Base-by-base conservation (phyloP, 208 protist genomes). In the Trypanosoma vivax region DNA sequence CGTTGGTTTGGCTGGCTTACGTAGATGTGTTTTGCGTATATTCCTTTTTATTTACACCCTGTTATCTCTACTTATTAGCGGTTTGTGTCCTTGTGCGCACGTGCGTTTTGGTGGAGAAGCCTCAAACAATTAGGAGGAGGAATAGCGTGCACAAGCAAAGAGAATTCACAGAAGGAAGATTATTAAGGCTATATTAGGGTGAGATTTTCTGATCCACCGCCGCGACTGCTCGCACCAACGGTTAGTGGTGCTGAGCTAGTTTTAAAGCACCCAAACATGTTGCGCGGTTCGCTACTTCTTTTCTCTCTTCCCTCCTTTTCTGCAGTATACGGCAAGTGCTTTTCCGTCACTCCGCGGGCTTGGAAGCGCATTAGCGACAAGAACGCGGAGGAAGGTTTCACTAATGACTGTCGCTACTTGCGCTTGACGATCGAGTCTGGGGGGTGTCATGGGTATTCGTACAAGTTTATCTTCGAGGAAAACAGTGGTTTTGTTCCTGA, bases 361-460 rank as follows among this genome's bases (percentile, higher is more conserved):
- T 94, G 87, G 83, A 49, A 77, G 18, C 76, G 79, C 2, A 90
- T 94, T 47, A 52, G 54, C 11, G 61, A 69, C 33, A 89, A 88
- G 52, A 94, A 94, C 50, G 46, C 40, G 1, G 68, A 81, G 58
- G 87, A 94, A 38, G 83, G 83, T 11, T 83, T 87, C 38, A 13
- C 57, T 16, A 91, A 91, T 50, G 73, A 87, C 47, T 60, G 62
- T 18, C 83, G 87, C 18, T 77, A 71, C 29, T 67, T 94, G 37
- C 83, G 88, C 5, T 69, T 94, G 0, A 73, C 83, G 23, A 83
- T 94, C 39, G 88, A 92, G 54, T 87, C 81, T 5, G 88, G 88
- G 19, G 88, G 88, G 41, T 94, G 88, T 59, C 88, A 94, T 61
- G 88, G 88, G 9, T 94, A 85, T 34, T 46, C 83, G 47, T 94